Base-by-base conservation (phyloP, 2,329 filamentous ascomycete species). In the Arachnopeziza araneosa region DNA sequence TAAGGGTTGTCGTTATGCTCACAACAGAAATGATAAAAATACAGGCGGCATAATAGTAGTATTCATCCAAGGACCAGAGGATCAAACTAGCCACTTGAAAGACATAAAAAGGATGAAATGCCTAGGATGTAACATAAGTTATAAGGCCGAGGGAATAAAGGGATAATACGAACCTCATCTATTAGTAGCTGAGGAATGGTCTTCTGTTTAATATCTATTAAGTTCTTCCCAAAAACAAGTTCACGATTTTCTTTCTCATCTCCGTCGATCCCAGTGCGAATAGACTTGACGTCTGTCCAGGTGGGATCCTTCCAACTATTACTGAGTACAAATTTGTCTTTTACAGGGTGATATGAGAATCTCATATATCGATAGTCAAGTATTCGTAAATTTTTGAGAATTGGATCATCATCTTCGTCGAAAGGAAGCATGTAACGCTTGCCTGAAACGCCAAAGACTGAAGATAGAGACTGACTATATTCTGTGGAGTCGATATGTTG, bases 41-140 rank as follows among this genome's bases (percentile, higher is more conserved):
- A 72, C 93, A 96, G 19, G 87, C 82, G 4, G 95, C 95, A 75
- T 99, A 99, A 77, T 98, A 99, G 73, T 97, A 99, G 74, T 99
- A 99, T 69, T 96, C 83, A 71, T 99, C 95, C 67, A 97, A 72
- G 10, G 93, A 97, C 95, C 95, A 99, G 2, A 99, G 83, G 50
- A 96, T 76, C 66, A 99, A 79, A 78, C 95, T 98, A 54, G 93
- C 93, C 69, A 98, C 88, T 75, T 99, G 95, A 72, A 99, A 99
- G 59, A 99, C 89, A 73, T 99, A 99, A 73, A 99, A 99, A 0
- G 95, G 96, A 72, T 99, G 95, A 69, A 99, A 92, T 22, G 91
- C 92, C 84, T 91, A 54, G 56, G 71, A 44, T 44, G 36, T 59
- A 71, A 53, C 8, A 70, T 65, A 57, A 61, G 60, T 54, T 26